Conservation (phyloP, 495 filamentous ascomycete species). For the Penicillium chermesinum region DNA sequence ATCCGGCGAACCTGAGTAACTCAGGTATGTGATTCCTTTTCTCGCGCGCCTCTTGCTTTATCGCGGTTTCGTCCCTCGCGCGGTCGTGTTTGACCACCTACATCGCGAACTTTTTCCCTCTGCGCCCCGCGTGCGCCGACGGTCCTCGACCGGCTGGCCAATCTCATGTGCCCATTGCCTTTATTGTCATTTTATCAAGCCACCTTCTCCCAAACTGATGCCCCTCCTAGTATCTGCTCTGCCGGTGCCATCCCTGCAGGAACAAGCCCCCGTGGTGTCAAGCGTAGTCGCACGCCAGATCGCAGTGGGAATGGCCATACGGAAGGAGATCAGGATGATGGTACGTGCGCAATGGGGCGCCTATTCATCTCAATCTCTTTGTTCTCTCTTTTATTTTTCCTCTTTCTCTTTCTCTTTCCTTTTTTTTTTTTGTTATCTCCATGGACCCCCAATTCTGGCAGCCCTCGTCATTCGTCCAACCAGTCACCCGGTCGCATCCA, state of each 20-base stretch:
- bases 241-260: constrained; percentile 39
- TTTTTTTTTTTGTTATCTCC: background rate
- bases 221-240: constrained; percentile 40
- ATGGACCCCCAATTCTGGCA: background rate
- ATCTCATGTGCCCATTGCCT: background rate
- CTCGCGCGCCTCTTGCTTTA: constrained; percentile 5
- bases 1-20: constrained; percentile 67
- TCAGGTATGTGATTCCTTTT: constrained; percentile 44
- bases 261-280: constrained; percentile 70
- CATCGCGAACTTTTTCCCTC: constrained; percentile 10
- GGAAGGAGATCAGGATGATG: constrained; percentile 70
- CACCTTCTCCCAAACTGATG: constrained; percentile 38
- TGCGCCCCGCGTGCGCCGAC: constrained; percentile 2
- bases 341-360: constrained; percentile 54
- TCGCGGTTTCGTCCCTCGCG: background rate
- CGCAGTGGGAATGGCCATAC: constrained; percentile 56
- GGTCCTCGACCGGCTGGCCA: background rate
- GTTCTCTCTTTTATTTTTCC: background rate
- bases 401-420: background rate
- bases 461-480: background rate
- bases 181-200: constrained; percentile 6
- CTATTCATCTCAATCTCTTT: constrained; percentile 1
- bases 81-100: background rate
- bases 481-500: background rate
- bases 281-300: constrained; percentile 91